phyloP scores from a whole-genome alignment of 495 filamentous ascomycete species.

The Neurospora intermedia region DNA sequence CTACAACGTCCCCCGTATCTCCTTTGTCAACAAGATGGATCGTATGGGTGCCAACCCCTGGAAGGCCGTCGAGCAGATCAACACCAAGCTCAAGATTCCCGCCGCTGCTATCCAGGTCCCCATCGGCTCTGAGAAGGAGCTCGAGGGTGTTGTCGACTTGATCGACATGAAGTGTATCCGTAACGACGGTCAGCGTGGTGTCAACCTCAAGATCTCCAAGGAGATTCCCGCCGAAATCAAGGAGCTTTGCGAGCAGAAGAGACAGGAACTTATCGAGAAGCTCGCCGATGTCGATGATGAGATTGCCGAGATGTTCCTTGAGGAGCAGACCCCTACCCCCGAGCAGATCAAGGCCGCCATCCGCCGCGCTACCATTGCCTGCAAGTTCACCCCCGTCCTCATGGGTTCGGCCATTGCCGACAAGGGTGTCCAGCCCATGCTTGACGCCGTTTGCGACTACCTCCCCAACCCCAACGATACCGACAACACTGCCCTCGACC shows the following conservation, averaged over 20 bases:
- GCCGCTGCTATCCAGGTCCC: conserved; percentile 94
- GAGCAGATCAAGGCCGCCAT: conserved; percentile 85
- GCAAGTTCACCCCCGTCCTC: conserved; percentile 92
- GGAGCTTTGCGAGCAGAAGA: conserved; percentile 64
- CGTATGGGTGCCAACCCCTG: conserved; percentile 98
- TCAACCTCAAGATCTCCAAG: conserved; percentile 57
- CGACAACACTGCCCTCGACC: conserved; percentile 81
- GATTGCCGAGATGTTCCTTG: conserved; percentile 92
- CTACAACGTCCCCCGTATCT: conserved; percentile 92
- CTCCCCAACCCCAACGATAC: conserved; percentile 90
- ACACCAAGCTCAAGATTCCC: conserved; percentile 80
- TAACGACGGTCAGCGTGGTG: conserved; percentile 73
- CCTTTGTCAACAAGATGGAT: conserved; percentile 99
- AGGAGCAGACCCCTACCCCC: conserved; percentile 64
- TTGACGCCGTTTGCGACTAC: conserved; percentile 94
- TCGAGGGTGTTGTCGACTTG: conserved; percentile 89
- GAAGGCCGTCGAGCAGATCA: conserved; percentile 96
- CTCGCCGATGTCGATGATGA: conserved; percentile 97
- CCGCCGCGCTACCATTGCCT: conserved; percentile 70
- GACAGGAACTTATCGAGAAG: conserved; percentile 81
- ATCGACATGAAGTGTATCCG: conserved; percentile 88
- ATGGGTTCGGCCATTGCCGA: conserved; percentile 95
- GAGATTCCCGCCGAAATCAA: conserved; percentile 71
- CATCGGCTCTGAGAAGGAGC: conserved; percentile 85
- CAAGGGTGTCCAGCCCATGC: conserved; percentile 92